Conservation (phyloP, 129 eudicot species). For the Arctium lappa region DNA sequence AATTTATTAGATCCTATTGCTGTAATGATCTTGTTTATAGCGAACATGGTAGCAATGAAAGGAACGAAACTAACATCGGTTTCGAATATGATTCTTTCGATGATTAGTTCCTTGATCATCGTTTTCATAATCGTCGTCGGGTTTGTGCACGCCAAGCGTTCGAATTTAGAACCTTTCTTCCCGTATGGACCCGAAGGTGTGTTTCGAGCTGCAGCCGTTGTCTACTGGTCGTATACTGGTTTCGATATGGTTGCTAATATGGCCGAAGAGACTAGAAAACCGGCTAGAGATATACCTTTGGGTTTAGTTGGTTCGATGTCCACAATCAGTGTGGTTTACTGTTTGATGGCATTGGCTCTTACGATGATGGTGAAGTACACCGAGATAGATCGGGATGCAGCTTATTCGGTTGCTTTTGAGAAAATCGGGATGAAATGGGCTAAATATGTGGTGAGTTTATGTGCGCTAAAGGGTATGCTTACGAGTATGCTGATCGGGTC, state of each 20-base stretch:
- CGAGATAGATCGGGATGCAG: slow-evolving; percentile 62
- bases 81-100: slow-evolving; percentile 56
- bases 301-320: slow-evolving; percentile 89
- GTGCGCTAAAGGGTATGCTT: slow-evolving; percentile 83
- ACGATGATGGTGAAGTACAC: slow-evolving; percentile 73
- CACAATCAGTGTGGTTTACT: slow-evolving; percentile 52
- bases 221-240: slow-evolving; percentile 84
- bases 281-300: slow-evolving; percentile 65
- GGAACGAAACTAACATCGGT: slow-evolving; percentile 57
- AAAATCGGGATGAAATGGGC: slow-evolving; percentile 83
- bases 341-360: slow-evolving; percentile 73
- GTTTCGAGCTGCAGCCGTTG: slow-evolving; percentile 77
- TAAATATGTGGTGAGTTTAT: slow-evolving; percentile 58
- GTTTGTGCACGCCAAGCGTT: slow-evolving; percentile 43
- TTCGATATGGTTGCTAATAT: slow-evolving; percentile 86
- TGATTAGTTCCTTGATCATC: slow-evolving; percentile 44
- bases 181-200: slow-evolving; percentile 69
- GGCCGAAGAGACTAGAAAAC: slow-evolving; percentile 81
- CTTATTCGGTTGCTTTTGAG: slow-evolving; percentile 73
- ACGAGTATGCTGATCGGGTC: slow-evolving; percentile 83
- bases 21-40: slow-evolving; percentile 40
- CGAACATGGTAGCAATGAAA: slow-evolving; percentile 62
- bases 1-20: slow-evolving; percentile 80
- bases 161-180: slow-evolving; percentile 61
- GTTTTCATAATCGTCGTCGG: slow-evolving; percentile 63